A percentile compares a stretch with the other conserved stretches of the same genome.
These are phyloP conservation scores for Nosema muscidifuracis DNA, from an alignment of 371 early-diverging fungal genomes.

Conservation along the genomic window DNA sequence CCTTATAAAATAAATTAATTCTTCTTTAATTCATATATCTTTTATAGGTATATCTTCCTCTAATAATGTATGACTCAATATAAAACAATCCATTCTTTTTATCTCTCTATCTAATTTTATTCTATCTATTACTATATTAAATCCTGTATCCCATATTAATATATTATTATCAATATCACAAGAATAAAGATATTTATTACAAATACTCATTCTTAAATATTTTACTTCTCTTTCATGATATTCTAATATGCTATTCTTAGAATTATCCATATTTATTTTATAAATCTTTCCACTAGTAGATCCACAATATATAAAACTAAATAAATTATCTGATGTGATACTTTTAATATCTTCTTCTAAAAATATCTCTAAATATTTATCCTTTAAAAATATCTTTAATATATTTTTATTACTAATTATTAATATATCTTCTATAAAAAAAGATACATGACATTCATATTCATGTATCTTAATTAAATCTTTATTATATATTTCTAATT, in stretches of 20 bases:
- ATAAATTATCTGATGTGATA: slow-evolving; percentile 20
- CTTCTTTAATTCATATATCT: no score
- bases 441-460: neutral
- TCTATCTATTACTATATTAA: slow-evolving; percentile 15
- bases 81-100: slow-evolving; percentile 6
- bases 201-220: slow-evolving; percentile 20
- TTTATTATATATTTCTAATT: slow-evolving; percentile 1
- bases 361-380: slow-evolving; percentile 5
- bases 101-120: slow-evolving; percentile 1
- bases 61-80: no score
- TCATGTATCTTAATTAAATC: neutral
- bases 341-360: slow-evolving; percentile 36
- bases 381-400: neutral
- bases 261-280: neutral
- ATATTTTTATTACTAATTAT: neutral
- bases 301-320: slow-evolving; percentile 36
- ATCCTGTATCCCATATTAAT: slow-evolving; percentile 43
- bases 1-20: no score
- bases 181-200: slow-evolving; percentile 29
- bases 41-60: no score
- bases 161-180: slow-evolving; percentile 9
- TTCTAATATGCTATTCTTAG: neutral
- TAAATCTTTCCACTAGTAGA: slow-evolving; percentile 14
- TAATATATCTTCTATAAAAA: slow-evolving; percentile 9
- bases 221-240: slow-evolving; percentile 22